These are phyloP conservation scores for Toxoplasma gondii DNA, from an alignment of 169 alveolate species.

Conservation along the genomic window DNA sequence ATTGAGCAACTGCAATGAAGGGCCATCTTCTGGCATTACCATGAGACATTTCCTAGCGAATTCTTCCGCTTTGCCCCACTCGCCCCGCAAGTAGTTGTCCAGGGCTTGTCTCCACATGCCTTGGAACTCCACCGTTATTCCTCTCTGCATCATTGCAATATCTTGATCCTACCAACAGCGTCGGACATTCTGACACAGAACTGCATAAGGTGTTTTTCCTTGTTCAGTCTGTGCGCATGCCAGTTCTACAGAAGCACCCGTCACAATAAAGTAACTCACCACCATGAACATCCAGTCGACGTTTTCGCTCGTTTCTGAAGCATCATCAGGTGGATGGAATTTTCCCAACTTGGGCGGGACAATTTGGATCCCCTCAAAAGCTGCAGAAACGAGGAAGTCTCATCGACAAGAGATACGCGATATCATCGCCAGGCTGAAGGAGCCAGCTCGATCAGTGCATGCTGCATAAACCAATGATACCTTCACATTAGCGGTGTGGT, in stretches of 20 bases:
- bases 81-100: slow-evolving; percentile 25
- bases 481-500: background rate
- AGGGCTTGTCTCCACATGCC: slow-evolving; percentile 39
- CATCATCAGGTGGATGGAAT: slow-evolving; percentile 32
- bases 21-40: slow-evolving; percentile 43
- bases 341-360: slow-evolving; percentile 9
- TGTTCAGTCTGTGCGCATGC: no score
- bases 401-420: no score
- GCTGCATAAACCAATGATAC: background rate
- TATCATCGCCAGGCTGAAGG: background rate
- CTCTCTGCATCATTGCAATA: slow-evolving; percentile 11
- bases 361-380: background rate
- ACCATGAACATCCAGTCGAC: slow-evolving; percentile 37
- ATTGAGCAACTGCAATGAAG: background rate
- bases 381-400: background rate
- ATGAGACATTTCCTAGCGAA: slow-evolving; percentile 27
- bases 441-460: background rate
- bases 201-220: background rate
- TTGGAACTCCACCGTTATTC: slow-evolving; percentile 40
- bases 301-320: background rate
- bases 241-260: background rate
- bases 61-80: slow-evolving; percentile 38
- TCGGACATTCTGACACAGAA: background rate
- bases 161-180: slow-evolving; percentile 35
- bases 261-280: background rate